phyloP scores from a whole-genome alignment of 2,329 filamentous ascomycete species.

The Chaetomium sp. region DNA sequence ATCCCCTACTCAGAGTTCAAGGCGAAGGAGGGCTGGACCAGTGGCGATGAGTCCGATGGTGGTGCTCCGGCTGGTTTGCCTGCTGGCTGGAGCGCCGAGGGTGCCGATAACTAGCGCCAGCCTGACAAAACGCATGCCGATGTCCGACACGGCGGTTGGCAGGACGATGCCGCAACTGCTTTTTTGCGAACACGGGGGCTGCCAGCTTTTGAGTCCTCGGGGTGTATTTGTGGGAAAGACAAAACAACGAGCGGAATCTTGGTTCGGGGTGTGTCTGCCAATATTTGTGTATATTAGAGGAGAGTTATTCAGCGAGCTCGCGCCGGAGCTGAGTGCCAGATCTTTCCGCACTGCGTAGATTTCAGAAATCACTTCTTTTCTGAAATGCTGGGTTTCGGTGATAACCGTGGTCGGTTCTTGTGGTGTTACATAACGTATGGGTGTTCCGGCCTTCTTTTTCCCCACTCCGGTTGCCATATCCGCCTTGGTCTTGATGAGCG shows the following conservation, averaged over 20 bases:
- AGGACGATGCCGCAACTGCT: too few species aligned
- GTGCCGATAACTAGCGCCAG: background rate
- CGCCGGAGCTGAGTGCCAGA: background rate
- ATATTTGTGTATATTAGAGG: conserved; percentile 12
- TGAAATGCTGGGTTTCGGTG: too few species aligned
- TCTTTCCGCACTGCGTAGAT: background rate
- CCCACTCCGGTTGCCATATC: too few species aligned
- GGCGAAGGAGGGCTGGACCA: conserved; percentile 27
- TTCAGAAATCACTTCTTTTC: too few species aligned
- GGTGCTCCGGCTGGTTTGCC: conserved; percentile 8
- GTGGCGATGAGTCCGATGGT: conserved; percentile 29
- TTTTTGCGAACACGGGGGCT: too few species aligned
- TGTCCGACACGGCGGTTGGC: too few species aligned
- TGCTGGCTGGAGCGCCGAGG: background rate
- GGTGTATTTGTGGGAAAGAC: too few species aligned
- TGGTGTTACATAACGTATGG: too few species aligned
- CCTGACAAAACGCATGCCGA: background rate
- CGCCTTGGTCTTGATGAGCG: too few species aligned
- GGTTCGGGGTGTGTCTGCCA: background rate
- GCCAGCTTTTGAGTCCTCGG: too few species aligned
- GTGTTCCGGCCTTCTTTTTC: background rate
- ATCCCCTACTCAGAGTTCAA: conserved; percentile 17
- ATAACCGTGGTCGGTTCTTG: too few species aligned
- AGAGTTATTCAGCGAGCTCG: background rate
- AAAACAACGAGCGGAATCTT: too few species aligned